A percentile compares a stretch with the other conserved stretches of the same genome.
Conservation (phyloP, 176 grass and related monocot species). For the Lolium rigidum region DNA sequence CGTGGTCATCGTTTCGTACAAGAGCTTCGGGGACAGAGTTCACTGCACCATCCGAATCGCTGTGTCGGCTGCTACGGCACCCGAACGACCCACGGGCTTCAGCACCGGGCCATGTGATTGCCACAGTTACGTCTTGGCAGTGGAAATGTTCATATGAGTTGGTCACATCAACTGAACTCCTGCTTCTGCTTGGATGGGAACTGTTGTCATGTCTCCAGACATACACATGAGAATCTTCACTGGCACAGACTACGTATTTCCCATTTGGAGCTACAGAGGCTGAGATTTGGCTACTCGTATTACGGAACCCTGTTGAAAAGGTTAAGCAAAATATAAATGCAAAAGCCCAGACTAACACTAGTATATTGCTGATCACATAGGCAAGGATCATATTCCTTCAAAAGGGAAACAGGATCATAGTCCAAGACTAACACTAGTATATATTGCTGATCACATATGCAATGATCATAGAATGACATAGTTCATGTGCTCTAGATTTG, state of each 20-base stretch:
- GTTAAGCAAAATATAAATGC: conserved; percentile 18
- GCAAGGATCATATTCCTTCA: background rate
- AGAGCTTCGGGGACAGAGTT: conserved; percentile 34
- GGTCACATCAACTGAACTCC: conserved; percentile 71
- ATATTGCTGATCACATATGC: no score
- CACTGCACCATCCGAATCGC: conserved; percentile 52
- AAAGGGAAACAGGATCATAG: background rate
- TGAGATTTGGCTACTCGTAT: conserved; percentile 97
- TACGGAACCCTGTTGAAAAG: conserved; percentile 78
- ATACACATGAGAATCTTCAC: conserved; percentile 94
- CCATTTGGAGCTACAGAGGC: conserved; percentile 90
- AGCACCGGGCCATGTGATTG: conserved; percentile 78
- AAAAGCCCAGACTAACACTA: background rate
- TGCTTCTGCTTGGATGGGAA: conserved; percentile 75
- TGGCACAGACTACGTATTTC: conserved; percentile 89
- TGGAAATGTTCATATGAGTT: conserved; percentile 96
- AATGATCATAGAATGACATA: background rate
- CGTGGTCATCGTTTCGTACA: conserved; percentile 36
- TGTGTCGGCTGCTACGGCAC: conserved; percentile 52
- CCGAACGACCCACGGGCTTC: conserved; percentile 38
- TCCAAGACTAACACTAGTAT: background rate
- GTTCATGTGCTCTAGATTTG: background rate
- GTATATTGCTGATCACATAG: background rate
- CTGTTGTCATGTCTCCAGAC: conserved; percentile 92
- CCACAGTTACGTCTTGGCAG: conserved; percentile 82